phyloP scores from a whole-genome alignment of 2,329 filamentous ascomycete species.

The Blastomyces gilchristii region DNA sequence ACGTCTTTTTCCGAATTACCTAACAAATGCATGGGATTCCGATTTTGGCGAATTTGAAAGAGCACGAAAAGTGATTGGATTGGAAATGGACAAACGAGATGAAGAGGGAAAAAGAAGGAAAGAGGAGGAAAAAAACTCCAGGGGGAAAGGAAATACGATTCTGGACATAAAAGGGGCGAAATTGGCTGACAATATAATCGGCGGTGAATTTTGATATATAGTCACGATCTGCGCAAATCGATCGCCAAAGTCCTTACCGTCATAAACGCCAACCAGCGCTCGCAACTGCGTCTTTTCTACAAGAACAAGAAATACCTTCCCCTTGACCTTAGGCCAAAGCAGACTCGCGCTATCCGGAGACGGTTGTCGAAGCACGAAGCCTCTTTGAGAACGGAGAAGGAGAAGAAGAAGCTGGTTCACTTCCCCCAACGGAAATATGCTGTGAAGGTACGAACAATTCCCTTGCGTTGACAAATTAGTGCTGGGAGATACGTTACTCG shows the following conservation, averaged over 20 bases:
- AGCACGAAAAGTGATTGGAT: slow-evolving; percentile 8
- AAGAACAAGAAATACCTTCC: slow-evolving; percentile 99
- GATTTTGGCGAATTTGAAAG: slow-evolving; percentile 5
- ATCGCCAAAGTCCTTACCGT: slow-evolving; percentile 98
- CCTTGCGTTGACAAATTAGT: neutral
- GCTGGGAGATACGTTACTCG: neutral
- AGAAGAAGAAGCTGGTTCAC: slow-evolving; percentile 89
- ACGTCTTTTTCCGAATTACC: slow-evolving; percentile 36
- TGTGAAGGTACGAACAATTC: slow-evolving; percentile 65
- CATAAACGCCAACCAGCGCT: slow-evolving; percentile 99
- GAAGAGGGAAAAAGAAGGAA: slow-evolving; percentile 12
- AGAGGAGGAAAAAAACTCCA: neutral
- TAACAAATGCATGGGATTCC: slow-evolving; percentile 1
- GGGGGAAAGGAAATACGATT: neutral
- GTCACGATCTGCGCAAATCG: slow-evolving; percentile 98
- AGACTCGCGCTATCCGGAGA: slow-evolving; percentile 96
- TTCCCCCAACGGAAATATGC: slow-evolving; percentile 99
- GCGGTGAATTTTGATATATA: slow-evolving; percentile 33
- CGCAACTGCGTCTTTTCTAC: slow-evolving; percentile 98
- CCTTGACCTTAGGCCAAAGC: slow-evolving; percentile 95
- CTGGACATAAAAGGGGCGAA: neutral
- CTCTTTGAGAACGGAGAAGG: slow-evolving; percentile 75
- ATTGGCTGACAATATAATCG: slow-evolving; percentile 3
- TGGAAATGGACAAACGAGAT: slow-evolving; percentile 11
- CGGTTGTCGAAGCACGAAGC: slow-evolving; percentile 87